Conservation (phyloP, 2,329 filamentous ascomycete genomes). For the Davidsoniella australis region DNA sequence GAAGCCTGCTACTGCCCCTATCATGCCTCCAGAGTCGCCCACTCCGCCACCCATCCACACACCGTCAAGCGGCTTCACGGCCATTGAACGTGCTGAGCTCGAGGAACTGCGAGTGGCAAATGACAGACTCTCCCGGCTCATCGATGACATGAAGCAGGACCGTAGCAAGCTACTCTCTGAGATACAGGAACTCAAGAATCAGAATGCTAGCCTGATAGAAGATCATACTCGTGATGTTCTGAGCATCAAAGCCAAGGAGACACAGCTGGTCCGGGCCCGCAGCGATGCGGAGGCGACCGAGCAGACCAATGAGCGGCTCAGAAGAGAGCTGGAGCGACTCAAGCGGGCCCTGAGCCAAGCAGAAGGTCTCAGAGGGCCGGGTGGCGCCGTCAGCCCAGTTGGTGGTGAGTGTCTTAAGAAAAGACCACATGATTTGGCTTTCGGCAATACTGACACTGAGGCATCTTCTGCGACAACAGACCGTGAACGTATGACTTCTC, state of each 20-base stretch:
- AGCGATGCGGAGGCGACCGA: constrained; percentile 83
- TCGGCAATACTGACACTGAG: constrained; percentile 14
- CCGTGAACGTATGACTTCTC: constrained; percentile 26
- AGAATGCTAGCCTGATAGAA: constrained; percentile 92
- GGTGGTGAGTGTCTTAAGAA: constrained; percentile 14
- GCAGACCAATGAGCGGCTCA: constrained; percentile 65
- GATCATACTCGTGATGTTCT: constrained; percentile 91
- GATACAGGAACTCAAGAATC: constrained; percentile 85
- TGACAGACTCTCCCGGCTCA: constrained; percentile 56
- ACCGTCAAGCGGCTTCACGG: constrained; percentile 37
- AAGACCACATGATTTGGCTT: constrained; percentile 14
- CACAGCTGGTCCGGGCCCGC: constrained; percentile 79
- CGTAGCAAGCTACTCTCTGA: constrained; percentile 68
- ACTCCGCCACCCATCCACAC: constrained; percentile 35
- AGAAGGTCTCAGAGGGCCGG: constrained; percentile 28
- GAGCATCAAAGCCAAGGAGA: constrained; percentile 96
- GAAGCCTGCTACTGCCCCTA: constrained; percentile 44
- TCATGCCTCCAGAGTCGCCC: constrained; percentile 32
- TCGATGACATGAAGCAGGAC: constrained; percentile 69
- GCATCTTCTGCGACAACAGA: constrained; percentile 10
- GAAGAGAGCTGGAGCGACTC: constrained; percentile 77
- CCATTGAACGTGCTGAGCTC: constrained; percentile 79
- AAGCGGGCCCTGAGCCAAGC: constrained; percentile 66
- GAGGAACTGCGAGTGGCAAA: constrained; percentile 75
- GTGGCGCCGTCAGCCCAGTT: constrained; percentile 15